Base-by-base conservation (phyloP, 768 basidiomycete genomes). In the Phlegmacium glaucopus region DNA sequence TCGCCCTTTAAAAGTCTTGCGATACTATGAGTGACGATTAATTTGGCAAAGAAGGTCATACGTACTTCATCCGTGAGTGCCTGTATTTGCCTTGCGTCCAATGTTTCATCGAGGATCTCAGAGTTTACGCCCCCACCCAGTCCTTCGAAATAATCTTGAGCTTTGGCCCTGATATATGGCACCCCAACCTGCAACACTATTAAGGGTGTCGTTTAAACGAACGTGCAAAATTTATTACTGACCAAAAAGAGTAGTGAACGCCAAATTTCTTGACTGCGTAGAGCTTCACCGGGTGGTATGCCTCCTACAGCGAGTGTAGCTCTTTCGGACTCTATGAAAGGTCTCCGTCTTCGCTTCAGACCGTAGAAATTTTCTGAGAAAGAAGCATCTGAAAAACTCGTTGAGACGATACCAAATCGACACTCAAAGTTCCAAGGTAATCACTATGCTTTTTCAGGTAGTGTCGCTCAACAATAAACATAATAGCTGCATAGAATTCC, bases 311-410 rank as follows among this genome's bases (percentile, higher is more conserved):
- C 89, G 22, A 78, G 78, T 36, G 71, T 68, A 1, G 84, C 78
- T 46, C 88, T 76, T 35, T 86, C 80, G 2, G 80, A 82, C 51
- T 85, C 78, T 53, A 90, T 81, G 56, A 79, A 78, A 4, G 89
- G 86, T 47, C 77, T 73, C 30, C 88, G 71, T 48, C 91, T 74
- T 36, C 94, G 71, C 61, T 93, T 93, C 39, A 99, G 68, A 0
- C 91, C 91, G 66, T 98, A 98, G 63, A 99, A 98, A 58, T 95
- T 89, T 66, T 98, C 95, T 4, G 95, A 77, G 60, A 98, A 94
- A 1, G 92, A 93, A 16, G 94, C 90, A 66, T 86, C 95, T 96
- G 27, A 9, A 26, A 42, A 38, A 22, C 32, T 2, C n/a, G 6
- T 34, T 34, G 13, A 48, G 45, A 40, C 37, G 45, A 42, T 29